Evolutionary conservation across 2,329 filamentous ascomycete genomes (phyloP), one percentile per base, ranked within the genome.

Genomic region (Fusarium sp.): DNA sequence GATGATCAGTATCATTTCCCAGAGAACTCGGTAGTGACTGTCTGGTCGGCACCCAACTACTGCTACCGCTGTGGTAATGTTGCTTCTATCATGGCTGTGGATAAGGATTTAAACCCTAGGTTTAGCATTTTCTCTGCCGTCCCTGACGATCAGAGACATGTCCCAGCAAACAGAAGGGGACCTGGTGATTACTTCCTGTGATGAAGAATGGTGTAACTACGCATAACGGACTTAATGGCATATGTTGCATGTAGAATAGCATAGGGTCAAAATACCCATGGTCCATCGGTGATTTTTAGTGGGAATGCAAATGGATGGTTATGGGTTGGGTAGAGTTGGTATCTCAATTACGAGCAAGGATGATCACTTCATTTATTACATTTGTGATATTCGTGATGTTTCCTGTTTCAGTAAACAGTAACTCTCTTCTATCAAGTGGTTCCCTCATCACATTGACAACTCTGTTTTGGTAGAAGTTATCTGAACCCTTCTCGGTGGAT

Each of bases 1-100:
- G 7, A 33, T 37, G 11, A 57, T 38, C 63, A 94, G 89, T 98
- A 97, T 81, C 95, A 98, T 80, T 98, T 98, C 83, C 88, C 92
- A 60, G 93, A 97, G 81, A 95, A 96, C 83, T 97, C 97, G 18
- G 95, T 98, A 45, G 95, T 97, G 23, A 99, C 96, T 1, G 96
- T 99, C 27, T 99, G 96, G 96, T 98, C 94, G 66, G 96, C 96
- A 7, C 96, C 96, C 9, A 99, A 97, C 80, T 96, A 96, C 82
- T 97, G 94, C 81, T 97, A 97, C 81, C 89, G 95, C 60, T 99
- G 96, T 82, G 96, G 96, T 41, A 99, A 99, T 79, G 90, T 98
- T 80, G 96, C 96, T 12, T 98, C 95, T 79, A 97, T 98, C 80
- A 97, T 97, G 91, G 94, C 94, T 58, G 91, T 98, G 33, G 91